These are phyloP conservation scores for Sicyos baderoa DNA, from an alignment of 306 rosid genomes.

Conservation along the genomic window DNA sequence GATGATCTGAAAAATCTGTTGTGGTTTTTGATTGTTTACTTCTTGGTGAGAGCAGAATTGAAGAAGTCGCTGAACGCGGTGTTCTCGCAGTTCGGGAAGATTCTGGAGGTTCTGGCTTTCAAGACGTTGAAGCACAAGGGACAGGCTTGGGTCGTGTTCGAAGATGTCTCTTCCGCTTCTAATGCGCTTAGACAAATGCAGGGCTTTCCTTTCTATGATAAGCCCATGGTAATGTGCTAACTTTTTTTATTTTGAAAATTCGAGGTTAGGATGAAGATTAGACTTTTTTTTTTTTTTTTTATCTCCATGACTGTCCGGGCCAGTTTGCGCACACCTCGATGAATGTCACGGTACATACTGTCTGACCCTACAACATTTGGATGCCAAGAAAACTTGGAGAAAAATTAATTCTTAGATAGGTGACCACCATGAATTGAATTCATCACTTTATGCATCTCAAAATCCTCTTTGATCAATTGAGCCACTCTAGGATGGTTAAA, in stretches of 20 bases:
- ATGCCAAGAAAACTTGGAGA: no score
- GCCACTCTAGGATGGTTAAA: no score
- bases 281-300: no score
- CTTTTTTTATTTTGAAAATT: not conserved
- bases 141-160: conserved; percentile 95
- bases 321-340: no score
- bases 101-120: conserved; percentile 77
- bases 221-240: conserved; percentile 59
- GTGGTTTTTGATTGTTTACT: not conserved
- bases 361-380: no score
- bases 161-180: conserved; percentile 75
- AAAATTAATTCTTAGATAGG: no score
- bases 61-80: conserved; percentile 84
- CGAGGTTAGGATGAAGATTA: not conserved
- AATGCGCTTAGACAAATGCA: conserved; percentile 96
- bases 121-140: conserved; percentile 92
- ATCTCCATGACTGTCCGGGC: no score
- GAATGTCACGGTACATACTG: no score
- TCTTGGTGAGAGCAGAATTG: conserved; percentile 43
- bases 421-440: no score
- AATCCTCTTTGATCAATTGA: no score
- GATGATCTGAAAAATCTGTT: conserved; percentile 4
- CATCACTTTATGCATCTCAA: no score
- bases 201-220: conserved; percentile 94
- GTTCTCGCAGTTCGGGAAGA: conserved; percentile 94